phyloP scores from a whole-genome alignment of 257 asterid genomes.

The Solanum ahanhuiri region DNA sequence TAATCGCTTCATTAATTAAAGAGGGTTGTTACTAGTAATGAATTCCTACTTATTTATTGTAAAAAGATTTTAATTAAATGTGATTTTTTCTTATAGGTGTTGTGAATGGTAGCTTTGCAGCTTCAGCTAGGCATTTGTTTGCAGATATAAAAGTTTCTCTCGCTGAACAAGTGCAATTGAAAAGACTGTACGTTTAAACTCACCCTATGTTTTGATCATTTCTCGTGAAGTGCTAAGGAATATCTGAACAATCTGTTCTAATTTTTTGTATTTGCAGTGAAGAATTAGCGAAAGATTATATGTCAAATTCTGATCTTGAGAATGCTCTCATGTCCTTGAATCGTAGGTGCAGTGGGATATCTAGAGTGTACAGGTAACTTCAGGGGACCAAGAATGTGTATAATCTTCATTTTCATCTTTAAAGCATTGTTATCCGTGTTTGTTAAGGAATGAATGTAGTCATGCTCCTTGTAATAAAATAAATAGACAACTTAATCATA shows the following conservation, averaged over 20 bases:
- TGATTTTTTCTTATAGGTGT: constrained; percentile 13
- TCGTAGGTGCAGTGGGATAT: constrained; percentile 54
- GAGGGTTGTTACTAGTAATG: not conserved
- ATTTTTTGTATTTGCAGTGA: constrained; percentile 30
- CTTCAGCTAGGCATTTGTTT: constrained; percentile 40
- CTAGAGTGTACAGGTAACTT: constrained; percentile 79
- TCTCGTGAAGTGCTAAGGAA: too few relatives aligned
- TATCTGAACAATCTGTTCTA: not conserved
- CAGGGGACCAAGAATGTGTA: not conserved
- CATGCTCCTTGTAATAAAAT: not conserved
- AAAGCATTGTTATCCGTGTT: not conserved
- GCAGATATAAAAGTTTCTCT: constrained; percentile 6
- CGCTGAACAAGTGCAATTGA: constrained; percentile 42
- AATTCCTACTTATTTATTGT: not conserved
- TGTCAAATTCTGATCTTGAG: constrained; percentile 83
- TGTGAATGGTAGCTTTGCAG: constrained; percentile 20
- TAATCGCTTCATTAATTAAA: not conserved
- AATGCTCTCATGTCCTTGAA: constrained; percentile 58
- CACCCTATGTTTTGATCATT: not conserved
- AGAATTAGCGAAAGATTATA: constrained; percentile 73
- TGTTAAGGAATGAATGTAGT: not conserved
- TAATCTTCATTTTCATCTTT: not conserved
- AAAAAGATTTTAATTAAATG: not conserved
- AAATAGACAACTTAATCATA: not conserved
- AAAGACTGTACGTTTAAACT: constrained; percentile 43